Percentiles rank a stretch among this genome's conserved stretches.
phyloP scores from a whole-genome alignment of 371 early-diverging fungal species.

The Dichotomocladium elegans region DNA sequence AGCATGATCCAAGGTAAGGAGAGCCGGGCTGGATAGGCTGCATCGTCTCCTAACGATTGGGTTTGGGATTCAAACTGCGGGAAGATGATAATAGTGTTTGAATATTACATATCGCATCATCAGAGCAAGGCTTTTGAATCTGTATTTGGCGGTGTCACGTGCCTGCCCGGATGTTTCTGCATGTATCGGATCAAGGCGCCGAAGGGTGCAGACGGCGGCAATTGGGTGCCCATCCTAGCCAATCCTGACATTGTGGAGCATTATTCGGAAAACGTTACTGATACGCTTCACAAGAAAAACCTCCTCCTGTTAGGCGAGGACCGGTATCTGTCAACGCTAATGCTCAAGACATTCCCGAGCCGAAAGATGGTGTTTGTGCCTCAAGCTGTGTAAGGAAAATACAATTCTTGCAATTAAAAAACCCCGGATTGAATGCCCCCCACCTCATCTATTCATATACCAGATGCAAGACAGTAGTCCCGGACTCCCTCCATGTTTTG shows the following conservation, averaged over 20 bases:
- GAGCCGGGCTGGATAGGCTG: constrained; percentile 82
- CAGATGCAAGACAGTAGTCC: constrained; percentile 81
- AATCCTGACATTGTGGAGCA: constrained; percentile 86
- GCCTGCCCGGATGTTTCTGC: constrained; percentile 96
- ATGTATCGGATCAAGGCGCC: constrained; percentile 85
- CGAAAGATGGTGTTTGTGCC: constrained; percentile 94
- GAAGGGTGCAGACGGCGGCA: constrained; percentile 64
- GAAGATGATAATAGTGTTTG: constrained; percentile 64
- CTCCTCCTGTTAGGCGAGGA: constrained; percentile 94
- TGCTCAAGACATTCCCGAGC: constrained; percentile 90
- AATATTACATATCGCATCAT: constrained; percentile 97
- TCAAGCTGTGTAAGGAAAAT: constrained; percentile 72
- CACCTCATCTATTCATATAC: too few relatives aligned
- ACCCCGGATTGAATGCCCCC: too few relatives aligned
- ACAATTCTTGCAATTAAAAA: too few relatives aligned
- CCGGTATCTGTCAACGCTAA: constrained; percentile 91
- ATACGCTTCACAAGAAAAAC: constrained; percentile 95
- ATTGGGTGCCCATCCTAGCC: constrained; percentile 81
- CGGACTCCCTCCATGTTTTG: constrained; percentile 74
- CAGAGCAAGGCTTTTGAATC: constrained; percentile 93
- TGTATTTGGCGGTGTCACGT: constrained; percentile 96
- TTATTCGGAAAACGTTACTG: constrained; percentile 87
- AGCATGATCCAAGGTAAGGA: constrained; percentile 34
- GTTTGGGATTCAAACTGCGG: constrained; percentile 53
- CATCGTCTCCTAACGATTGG: constrained; percentile 45